These are phyloP conservation scores for Fusarium papillatum DNA, from an alignment of 2,329 filamentous ascomycete species.

Conservation along the genomic window DNA sequence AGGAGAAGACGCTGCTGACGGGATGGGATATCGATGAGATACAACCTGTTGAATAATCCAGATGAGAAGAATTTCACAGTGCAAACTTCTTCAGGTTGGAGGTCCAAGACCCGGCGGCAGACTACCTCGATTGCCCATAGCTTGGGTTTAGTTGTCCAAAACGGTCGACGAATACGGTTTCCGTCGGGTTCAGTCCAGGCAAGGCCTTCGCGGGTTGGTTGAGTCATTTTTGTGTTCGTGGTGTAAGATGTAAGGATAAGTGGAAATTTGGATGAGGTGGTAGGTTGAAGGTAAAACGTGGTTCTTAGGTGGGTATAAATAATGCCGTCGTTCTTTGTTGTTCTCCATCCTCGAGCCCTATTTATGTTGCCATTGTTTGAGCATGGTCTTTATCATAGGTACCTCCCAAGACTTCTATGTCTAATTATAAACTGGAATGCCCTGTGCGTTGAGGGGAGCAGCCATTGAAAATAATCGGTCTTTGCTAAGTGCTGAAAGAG, in stretches of 20 bases:
- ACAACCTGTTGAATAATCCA: neutral
- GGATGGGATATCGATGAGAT: neutral
- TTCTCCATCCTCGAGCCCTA: neutral
- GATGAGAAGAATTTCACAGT: neutral
- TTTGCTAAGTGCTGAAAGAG: too few relatives aligned
- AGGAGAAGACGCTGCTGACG: neutral
- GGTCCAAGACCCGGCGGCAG: conserved; percentile 1
- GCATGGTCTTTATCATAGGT: neutral
- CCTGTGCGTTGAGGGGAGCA: too few relatives aligned
- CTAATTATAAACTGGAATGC: neutral
- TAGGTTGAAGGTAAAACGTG: too few relatives aligned
- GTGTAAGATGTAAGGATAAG: neutral
- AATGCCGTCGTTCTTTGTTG: neutral
- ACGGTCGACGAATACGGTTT: neutral
- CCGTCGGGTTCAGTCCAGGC: too few relatives aligned
- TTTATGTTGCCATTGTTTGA: neutral
- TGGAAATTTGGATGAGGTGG: neutral
- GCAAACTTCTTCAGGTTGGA: neutral
- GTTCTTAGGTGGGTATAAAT: neutral
- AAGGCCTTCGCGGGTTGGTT: conserved; percentile 1
- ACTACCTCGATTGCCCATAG: neutral
- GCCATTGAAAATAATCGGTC: too few relatives aligned
- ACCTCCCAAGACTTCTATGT: neutral
- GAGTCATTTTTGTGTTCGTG: neutral
- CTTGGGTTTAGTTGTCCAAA: neutral